A percentile compares a stretch with the other conserved stretches of the same genome.
Evolutionary conservation across 768 basidiomycete species (phyloP).

Genomic region (Gymnopilus junonius): DNA sequence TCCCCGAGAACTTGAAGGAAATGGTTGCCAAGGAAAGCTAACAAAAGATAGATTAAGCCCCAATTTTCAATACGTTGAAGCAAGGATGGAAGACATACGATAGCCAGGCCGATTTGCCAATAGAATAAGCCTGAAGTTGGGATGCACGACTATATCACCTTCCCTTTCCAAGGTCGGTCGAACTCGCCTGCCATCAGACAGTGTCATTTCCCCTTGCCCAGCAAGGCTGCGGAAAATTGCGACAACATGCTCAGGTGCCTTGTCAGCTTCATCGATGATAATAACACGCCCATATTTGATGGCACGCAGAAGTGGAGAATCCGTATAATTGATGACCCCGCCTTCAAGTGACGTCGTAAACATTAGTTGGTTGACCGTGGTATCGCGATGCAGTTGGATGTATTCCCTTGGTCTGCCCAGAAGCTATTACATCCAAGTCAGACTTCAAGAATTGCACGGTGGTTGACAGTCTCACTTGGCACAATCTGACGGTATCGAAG

Average conservation of each 20-base stretch:
- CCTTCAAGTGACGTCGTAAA: constrained; percentile 64
- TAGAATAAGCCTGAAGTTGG: constrained; percentile 64
- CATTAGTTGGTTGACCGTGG: constrained; percentile 73
- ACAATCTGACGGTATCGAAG: constrained; percentile 37
- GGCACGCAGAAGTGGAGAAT: constrained; percentile 70
- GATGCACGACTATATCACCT: constrained; percentile 63
- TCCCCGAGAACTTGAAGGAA: constrained; percentile 75
- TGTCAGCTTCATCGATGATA: constrained; percentile 74
- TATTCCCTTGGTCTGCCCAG: constrained; percentile 68
- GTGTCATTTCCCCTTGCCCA: constrained; percentile 64
- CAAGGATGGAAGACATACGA: constrained; percentile 45
- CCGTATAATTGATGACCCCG: constrained; percentile 61
- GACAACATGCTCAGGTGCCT: constrained; percentile 75
- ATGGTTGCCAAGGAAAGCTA: constrained; percentile 76
- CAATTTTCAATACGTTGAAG: not conserved
- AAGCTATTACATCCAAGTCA: constrained; percentile 39
- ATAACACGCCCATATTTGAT: constrained; percentile 66
- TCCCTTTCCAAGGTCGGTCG: constrained; percentile 48
- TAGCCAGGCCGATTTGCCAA: constrained; percentile 73
- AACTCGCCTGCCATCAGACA: constrained; percentile 66
- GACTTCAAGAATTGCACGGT: not conserved
- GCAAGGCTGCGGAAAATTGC: constrained; percentile 73
- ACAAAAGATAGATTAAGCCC: not conserved
- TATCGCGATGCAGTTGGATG: constrained; percentile 71
- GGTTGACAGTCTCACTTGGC: constrained; percentile 44